These are phyloP conservation scores for Dalbergia cultrata DNA, from an alignment of 306 rosid genomes.

Conservation along the genomic window DNA sequence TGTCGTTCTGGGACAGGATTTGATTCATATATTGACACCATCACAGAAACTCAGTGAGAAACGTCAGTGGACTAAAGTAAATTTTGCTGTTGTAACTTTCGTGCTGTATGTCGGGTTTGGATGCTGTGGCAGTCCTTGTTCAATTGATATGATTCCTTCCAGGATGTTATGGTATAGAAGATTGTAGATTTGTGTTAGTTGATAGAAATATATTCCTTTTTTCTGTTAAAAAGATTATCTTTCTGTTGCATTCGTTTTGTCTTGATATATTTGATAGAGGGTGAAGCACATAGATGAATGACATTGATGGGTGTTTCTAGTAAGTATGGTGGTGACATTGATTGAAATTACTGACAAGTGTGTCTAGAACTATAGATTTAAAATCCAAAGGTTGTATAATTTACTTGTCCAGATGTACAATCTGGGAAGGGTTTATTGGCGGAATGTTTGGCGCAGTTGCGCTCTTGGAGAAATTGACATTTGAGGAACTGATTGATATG, in stretches of 20 bases:
- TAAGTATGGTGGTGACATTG: neutral
- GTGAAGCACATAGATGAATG: neutral
- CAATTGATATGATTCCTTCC: constrained; percentile 49
- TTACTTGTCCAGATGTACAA: neutral
- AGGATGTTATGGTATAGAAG: constrained; percentile 39
- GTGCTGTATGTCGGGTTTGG: constrained; percentile 38
- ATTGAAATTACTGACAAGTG: neutral
- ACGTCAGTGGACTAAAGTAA: constrained; percentile 33
- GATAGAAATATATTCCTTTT: constrained; percentile 40
- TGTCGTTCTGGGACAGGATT: constrained; percentile 29
- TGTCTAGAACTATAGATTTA: neutral
- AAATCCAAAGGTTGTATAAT: neutral
- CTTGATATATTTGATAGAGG: neutral
- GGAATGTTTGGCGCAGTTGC: neutral
- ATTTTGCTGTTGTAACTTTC: constrained; percentile 40
- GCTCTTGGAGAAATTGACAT: neutral
- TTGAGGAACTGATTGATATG: neutral
- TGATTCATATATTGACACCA: constrained; percentile 34
- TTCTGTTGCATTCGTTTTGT: constrained; percentile 18
- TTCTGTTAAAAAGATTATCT: neutral
- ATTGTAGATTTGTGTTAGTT: constrained; percentile 44
- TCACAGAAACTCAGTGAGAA: constrained; percentile 44
- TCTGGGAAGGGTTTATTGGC: neutral
- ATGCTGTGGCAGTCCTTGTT: constrained; percentile 42
- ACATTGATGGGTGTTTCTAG: too few relatives aligned